Conservation (phyloP, 2,329 filamentous ascomycete species). For the Monilinia vaccinii-corymbosi region DNA sequence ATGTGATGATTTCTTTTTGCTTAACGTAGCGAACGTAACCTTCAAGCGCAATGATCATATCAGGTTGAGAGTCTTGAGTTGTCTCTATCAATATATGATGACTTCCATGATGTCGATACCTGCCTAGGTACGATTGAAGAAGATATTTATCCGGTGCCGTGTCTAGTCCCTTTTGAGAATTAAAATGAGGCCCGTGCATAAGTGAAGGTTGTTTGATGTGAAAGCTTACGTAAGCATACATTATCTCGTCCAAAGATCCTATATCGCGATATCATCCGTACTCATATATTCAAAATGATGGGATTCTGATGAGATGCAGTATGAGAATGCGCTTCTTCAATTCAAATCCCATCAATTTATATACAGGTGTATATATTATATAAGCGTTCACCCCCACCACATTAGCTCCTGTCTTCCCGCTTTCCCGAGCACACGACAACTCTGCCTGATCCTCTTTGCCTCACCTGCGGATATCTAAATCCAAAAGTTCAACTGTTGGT, state of each 20-base stretch:
- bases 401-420: background rate
- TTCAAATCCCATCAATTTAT: background rate
- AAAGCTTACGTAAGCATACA: too few species aligned
- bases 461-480: background rate
- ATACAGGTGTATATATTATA: too few species aligned
- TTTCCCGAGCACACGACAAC: constrained; percentile 3
- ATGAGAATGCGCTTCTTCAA: background rate
- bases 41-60: background rate
- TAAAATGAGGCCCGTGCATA: background rate
- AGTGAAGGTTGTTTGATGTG: background rate
- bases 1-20: background rate
- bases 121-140: too few species aligned
- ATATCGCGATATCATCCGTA: too few species aligned
- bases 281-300: background rate
- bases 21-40: too few species aligned
- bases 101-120: too few species aligned
- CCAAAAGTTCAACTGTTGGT: too few species aligned
- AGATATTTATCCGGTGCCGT: too few species aligned
- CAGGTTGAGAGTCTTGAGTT: background rate
- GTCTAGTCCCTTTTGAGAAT: background rate
- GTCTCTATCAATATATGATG: background rate
- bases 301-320: too few species aligned
- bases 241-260: too few species aligned
- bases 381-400: background rate
- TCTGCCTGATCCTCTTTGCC: background rate